Conservation (phyloP, 2,329 filamentous ascomycete species). For the Sarocladium oryzae region DNA sequence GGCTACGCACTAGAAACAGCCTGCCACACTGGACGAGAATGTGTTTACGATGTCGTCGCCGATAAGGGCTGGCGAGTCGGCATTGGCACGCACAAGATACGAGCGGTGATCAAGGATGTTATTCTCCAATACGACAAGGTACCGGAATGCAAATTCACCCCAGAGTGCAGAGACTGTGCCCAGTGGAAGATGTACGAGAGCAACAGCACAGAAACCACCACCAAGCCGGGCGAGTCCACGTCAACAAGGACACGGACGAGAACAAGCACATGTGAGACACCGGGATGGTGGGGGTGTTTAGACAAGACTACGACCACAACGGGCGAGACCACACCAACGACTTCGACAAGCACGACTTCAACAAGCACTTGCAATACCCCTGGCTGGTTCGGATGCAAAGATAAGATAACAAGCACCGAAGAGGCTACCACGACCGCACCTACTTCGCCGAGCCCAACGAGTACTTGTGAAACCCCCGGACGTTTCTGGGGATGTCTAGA, state of each 20-base stretch:
- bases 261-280: constrained; percentile 86
- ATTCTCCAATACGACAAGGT: constrained; percentile 76
- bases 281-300: constrained; percentile 83
- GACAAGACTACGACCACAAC: constrained; percentile 47
- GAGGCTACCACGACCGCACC: constrained; percentile 18
- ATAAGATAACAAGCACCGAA: constrained; percentile 19
- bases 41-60: constrained; percentile 84
- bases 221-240: constrained; percentile 42
- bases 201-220: constrained; percentile 74
- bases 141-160: constrained; percentile 67
- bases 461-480: constrained; percentile 37
- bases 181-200: constrained; percentile 94
- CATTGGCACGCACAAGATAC: constrained; percentile 86
- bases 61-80: constrained; percentile 91
- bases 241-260: constrained; percentile 62
- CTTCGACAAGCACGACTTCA: constrained; percentile 33
- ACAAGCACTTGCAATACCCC: constrained; percentile 47
- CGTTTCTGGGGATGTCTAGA: constrained; percentile 55
- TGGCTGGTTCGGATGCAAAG: constrained; percentile 56
- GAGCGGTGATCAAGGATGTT: constrained; percentile 80
- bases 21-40: constrained; percentile 86
- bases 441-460: constrained; percentile 12
- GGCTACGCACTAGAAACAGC: constrained; percentile 90
- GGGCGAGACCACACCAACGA: constrained; percentile 31
- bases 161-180: constrained; percentile 81